Base-by-base conservation (phyloP, 352 stramenopile genomes). In the Phytopythium boreale region DNA sequence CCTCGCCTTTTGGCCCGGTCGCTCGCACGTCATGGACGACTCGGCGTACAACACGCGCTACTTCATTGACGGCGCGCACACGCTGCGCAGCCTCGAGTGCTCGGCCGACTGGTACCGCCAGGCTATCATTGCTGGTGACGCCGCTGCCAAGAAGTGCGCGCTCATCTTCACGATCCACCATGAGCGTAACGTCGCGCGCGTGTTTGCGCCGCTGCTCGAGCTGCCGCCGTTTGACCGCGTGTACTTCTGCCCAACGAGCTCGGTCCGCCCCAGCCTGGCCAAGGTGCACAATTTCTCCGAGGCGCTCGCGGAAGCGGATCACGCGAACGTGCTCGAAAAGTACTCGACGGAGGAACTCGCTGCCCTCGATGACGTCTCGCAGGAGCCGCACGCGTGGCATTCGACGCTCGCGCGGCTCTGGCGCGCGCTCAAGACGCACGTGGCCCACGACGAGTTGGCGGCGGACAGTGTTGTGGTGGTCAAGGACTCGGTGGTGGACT, bases 21-120 rank as follows among this genome's bases (percentile, higher is more conserved):
- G 90, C 50, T 82, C 84, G 46, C 90, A 97, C 53, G 6, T 80
- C 20, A 74, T 89, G 63, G 64, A 87, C 24, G 74, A 87, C 37
- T 57, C 74, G 47, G 65, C 55, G 7, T 59, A 79, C 62, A 59
- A 70, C 34, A 76, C 76, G 61, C 61, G 68, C 3, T 93, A 90
- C 61, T 92, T 88, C 69, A 83, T 97, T 22, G 91, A 97, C 66
- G 91, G 91, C 26, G 91, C 89, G 9, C 91, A 97, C 75, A 97
- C 91, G 43, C 61, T 88, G 47, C 73, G 75, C 36, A 96, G 87
- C 60, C 74, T 97, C 17, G 75, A 83, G 63, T 88, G 77, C 27
- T 93, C 80, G 39, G 77, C 72, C 39, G 69, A 84, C 31, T 97
- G 91, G 91, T 97, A 78, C 56, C 27, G 57, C 31, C 72, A 88